Base-by-base conservation (phyloP, 2,329 filamentous ascomycete genomes). In the Neopestalotiopsis sp. region DNA sequence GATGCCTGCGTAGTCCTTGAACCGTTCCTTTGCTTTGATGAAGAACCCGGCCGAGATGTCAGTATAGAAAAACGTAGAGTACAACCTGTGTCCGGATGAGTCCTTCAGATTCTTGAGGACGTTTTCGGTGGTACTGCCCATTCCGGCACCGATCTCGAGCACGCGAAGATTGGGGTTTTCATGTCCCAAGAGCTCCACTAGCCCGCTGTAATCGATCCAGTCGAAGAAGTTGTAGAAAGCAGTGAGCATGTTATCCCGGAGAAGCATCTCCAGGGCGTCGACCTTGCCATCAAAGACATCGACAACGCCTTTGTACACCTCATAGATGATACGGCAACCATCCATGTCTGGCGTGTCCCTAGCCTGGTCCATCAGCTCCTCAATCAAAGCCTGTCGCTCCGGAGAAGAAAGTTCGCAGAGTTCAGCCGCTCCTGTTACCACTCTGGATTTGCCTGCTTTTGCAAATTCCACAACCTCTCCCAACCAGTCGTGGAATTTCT, bases 1-100 rank as follows among this genome's bases (percentile, higher is more conserved):
- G 28, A 68, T 30, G 49, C 40, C 34, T 72, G 71, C 14, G 67
- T 28, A 20, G 65, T 69, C 28, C 66, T 32, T 49, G 34, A 74
- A 73, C 9, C 61, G 58, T 12, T 71, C 68, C 64, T 70, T 61
- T 5, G 73, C 73, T 24, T 49, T 34, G 13, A 20, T 57, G 49
- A 74, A 71, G 63, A 73, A 74, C 5, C 70, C 68, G 17, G 65
- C 53, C 2, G 70, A 71, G 56, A 74, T 66, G 53, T 74, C 73
- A 17, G 73, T 74, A 65, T 68, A 73, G 20, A 45, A 65, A 62
- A 72, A 74, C 28, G 28, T n/a, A 5, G 34, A 28, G 57, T 69
- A 73, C 20, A 45, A 20, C 10, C 57, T 59, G 12, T 57, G 38
- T 24, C 53, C 56, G 12, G 17, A 59, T 3, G 24, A 42, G 34